Conservation (phyloP, 1,284 basidiomycete genomes). For the Leccinum holopus region DNA sequence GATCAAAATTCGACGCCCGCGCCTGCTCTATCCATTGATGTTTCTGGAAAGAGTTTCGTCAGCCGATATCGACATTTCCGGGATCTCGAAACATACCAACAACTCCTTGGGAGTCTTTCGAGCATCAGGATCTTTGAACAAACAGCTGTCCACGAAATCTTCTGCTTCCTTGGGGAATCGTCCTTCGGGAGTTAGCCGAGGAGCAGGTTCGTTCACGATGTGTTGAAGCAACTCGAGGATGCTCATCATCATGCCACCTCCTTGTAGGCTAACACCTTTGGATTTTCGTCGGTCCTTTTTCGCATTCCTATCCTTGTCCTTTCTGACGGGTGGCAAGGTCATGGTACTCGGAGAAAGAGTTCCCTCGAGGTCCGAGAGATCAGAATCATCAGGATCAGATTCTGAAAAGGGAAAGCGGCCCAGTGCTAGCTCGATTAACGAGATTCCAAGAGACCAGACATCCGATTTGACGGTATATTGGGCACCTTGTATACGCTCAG, state of each 20-base stretch:
- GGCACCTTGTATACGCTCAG: constrained; percentile 97
- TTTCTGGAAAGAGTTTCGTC: constrained; percentile 40
- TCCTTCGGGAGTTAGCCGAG: constrained; percentile 67
- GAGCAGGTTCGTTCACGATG: constrained; percentile 96
- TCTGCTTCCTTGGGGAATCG: constrained; percentile 72
- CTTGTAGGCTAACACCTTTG: constrained; percentile 85
- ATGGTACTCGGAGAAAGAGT: constrained; percentile 60
- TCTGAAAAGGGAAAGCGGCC: constrained; percentile 93
- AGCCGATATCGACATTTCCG: constrained; percentile 1
- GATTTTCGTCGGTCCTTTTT: constrained; percentile 63
- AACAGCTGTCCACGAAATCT: constrained; percentile 79
- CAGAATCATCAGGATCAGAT: constrained; percentile 60
- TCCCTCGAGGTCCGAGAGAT: constrained; percentile 67
- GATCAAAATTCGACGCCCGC: constrained; percentile 50
- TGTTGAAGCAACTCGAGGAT: constrained; percentile 97
- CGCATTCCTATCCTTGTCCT: constrained; percentile 38
- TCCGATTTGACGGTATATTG: constrained; percentile 98
- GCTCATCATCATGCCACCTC: constrained; percentile 92
- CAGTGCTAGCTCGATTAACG: constrained; percentile 90
- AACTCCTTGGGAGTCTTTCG: constrained; percentile 81
- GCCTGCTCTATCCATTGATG: constrained; percentile 58
- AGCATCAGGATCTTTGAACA: constrained; percentile 79
- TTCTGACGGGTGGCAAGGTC: constrained; percentile 32
- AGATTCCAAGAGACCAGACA: constrained; percentile 96
- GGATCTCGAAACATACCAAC: constrained; percentile 50